Conservation (phyloP, 768 basidiomycete species). For the Collybia sordida region DNA sequence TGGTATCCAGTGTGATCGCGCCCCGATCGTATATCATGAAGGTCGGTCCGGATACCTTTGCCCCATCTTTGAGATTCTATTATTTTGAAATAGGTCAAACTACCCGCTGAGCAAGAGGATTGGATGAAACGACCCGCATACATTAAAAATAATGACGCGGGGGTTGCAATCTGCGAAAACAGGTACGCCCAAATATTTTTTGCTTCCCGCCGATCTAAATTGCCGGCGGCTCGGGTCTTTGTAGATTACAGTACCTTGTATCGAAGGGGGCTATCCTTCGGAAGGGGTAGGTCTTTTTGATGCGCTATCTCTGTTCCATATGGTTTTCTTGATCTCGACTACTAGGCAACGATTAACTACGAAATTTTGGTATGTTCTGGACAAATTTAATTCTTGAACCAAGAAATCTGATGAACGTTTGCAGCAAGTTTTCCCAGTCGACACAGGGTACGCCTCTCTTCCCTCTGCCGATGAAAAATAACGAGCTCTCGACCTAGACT, state of each 20-base stretch:
- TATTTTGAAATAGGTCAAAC: constrained; percentile 60
- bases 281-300: constrained; percentile 61
- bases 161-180: constrained; percentile 80
- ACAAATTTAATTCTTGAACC: background rate
- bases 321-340: constrained; percentile 15
- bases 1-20: constrained; percentile 81
- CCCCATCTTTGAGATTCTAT: background rate
- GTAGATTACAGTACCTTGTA: constrained; percentile 85
- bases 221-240: constrained; percentile 24
- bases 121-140: constrained; percentile 84
- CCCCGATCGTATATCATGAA: constrained; percentile 88
- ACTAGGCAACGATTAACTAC: constrained; percentile 77
- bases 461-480: background rate
- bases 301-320: constrained; percentile 15
- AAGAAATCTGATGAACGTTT: background rate
- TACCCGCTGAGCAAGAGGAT: constrained; percentile 86
- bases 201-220: constrained; percentile 16
- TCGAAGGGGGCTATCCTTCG: constrained; percentile 84
- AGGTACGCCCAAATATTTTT: constrained; percentile 43
- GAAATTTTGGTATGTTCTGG: constrained; percentile 69
- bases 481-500: constrained; percentile 45
- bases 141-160: constrained; percentile 75
- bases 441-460: constrained; percentile 38
- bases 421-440: constrained; percentile 74
- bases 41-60: constrained; percentile 35